Conservation (phyloP, 768 basidiomycete genomes). For the Leccinum barrowsii region DNA sequence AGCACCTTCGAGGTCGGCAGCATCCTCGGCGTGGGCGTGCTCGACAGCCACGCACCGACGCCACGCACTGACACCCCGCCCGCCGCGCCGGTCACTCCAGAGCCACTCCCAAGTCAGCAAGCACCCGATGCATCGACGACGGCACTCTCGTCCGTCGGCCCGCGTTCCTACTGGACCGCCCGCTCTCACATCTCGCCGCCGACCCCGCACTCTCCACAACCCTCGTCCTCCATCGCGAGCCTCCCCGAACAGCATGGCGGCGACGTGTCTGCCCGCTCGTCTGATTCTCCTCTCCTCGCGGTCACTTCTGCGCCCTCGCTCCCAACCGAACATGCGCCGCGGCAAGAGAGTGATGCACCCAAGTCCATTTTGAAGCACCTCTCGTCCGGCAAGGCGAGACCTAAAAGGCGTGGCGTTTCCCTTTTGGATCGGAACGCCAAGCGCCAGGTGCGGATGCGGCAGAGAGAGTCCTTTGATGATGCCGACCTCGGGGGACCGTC, state of each 20-base stretch:
- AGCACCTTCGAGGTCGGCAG: constrained; percentile 74
- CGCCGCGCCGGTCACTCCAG: neutral
- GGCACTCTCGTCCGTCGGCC: constrained; percentile 19
- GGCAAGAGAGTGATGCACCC: constrained; percentile 12
- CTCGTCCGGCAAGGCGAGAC: constrained; percentile 4
- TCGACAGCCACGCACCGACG: constrained; percentile 30
- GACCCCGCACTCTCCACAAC: constrained; percentile 4
- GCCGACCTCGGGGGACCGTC: neutral
- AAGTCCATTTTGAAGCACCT: constrained; percentile 25
- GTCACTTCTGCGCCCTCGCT: constrained; percentile 9
- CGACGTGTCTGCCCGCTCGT: constrained; percentile 19
- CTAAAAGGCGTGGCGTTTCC: constrained; percentile 12
- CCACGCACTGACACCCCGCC: neutral
- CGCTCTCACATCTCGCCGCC: constrained; percentile 16
- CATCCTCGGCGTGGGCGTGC: constrained; percentile 66
- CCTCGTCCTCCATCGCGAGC: constrained; percentile 13
- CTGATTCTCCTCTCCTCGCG: constrained; percentile 22
- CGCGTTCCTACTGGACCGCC: constrained; percentile 23
- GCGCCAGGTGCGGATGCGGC: constrained; percentile 6
- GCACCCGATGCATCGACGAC: constrained; percentile 17
- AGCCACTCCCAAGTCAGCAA: neutral
- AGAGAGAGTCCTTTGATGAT: constrained; percentile 25
- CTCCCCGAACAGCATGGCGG: constrained; percentile 14
- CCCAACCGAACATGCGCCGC: constrained; percentile 1
- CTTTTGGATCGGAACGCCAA: constrained; percentile 11